Conservation (phyloP, 2,329 filamentous ascomycete species). For the Thielaviopsis euricoi region DNA sequence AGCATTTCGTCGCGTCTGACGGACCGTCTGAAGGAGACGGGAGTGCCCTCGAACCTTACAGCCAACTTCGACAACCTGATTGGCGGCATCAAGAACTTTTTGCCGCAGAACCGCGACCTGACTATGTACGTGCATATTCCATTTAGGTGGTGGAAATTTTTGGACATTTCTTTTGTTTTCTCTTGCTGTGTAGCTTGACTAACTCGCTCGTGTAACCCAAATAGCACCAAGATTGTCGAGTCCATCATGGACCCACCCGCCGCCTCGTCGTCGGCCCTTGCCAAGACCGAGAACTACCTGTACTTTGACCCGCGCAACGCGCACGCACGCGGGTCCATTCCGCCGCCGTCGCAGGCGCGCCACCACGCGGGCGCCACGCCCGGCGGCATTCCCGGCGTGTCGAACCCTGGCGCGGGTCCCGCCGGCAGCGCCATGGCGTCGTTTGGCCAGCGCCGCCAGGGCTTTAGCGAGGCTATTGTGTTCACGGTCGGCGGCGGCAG, state of each 20-base stretch:
- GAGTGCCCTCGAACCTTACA: slow-evolving; percentile 49
- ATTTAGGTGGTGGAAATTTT: no score
- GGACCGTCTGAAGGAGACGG: slow-evolving; percentile 81
- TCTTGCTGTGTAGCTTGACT: neutral
- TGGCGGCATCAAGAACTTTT: slow-evolving; percentile 91
- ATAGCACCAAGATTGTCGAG: slow-evolving; percentile 78
- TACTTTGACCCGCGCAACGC: slow-evolving; percentile 94
- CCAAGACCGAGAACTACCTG: slow-evolving; percentile 89
- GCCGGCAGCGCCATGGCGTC: slow-evolving; percentile 50
- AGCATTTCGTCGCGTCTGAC: slow-evolving; percentile 83
- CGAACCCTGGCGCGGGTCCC: slow-evolving; percentile 29
- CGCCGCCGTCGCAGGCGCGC: slow-evolving; percentile 51
- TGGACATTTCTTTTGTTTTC: neutral
- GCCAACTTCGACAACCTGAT: slow-evolving; percentile 89
- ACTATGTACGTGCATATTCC: slow-evolving; percentile 52
- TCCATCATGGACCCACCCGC: slow-evolving; percentile 92
- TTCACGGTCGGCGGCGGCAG: slow-evolving; percentile 91
- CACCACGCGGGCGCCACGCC: slow-evolving; percentile 27
- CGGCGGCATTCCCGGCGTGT: slow-evolving; percentile 33
- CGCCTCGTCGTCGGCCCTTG: slow-evolving; percentile 79
- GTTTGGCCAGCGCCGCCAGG: slow-evolving; percentile 81
- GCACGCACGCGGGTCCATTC: slow-evolving; percentile 83
- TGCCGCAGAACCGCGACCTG: slow-evolving; percentile 89
- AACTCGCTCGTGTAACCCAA: neutral
- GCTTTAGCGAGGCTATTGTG: slow-evolving; percentile 80